phyloP scores from a whole-genome alignment of 2,329 filamentous ascomycete genomes.

The Trichoderma sp. region DNA sequence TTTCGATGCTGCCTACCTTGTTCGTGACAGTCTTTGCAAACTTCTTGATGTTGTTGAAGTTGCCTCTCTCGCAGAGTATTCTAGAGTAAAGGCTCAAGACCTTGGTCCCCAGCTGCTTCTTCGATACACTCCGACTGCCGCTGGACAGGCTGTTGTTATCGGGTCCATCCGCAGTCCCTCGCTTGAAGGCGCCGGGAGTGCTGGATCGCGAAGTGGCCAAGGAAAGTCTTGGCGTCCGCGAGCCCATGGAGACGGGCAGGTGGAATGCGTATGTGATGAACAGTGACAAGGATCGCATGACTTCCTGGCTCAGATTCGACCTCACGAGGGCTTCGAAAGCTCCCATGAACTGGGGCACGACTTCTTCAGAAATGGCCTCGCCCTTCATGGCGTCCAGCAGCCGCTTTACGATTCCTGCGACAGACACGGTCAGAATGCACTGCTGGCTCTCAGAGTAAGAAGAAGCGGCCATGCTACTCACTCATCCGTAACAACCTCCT shows the following conservation, averaged over 20 bases:
- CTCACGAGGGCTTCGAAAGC: slow-evolving; percentile 80
- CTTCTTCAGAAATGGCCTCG: slow-evolving; percentile 72
- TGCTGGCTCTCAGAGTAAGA: neutral
- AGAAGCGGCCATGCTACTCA: slow-evolving; percentile 50
- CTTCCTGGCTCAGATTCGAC: slow-evolving; percentile 79
- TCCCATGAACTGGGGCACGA: slow-evolving; percentile 73
- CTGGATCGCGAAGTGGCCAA: slow-evolving; percentile 44
- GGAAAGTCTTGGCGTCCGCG: slow-evolving; percentile 55
- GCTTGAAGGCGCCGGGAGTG: slow-evolving; percentile 45
- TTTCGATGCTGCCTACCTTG: slow-evolving; percentile 60
- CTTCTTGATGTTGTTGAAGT: slow-evolving; percentile 71
- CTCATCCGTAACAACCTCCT: slow-evolving; percentile 86
- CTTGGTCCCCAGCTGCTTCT: slow-evolving; percentile 71
- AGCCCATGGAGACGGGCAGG: slow-evolving; percentile 50
- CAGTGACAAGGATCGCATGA: slow-evolving; percentile 81
- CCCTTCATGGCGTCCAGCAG: slow-evolving; percentile 88
- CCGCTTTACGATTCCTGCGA: slow-evolving; percentile 80
- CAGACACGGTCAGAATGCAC: slow-evolving; percentile 28
- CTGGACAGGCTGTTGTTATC: slow-evolving; percentile 38
- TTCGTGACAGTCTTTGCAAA: slow-evolving; percentile 95
- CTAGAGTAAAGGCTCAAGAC: slow-evolving; percentile 77
- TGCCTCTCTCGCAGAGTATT: slow-evolving; percentile 74
- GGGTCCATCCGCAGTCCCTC: slow-evolving; percentile 43
- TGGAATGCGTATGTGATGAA: slow-evolving; percentile 94
- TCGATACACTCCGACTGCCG: slow-evolving; percentile 52